These are phyloP conservation scores for Euphorbia peplus DNA, from an alignment of 345 rosid genomes.

Conservation along the genomic window DNA sequence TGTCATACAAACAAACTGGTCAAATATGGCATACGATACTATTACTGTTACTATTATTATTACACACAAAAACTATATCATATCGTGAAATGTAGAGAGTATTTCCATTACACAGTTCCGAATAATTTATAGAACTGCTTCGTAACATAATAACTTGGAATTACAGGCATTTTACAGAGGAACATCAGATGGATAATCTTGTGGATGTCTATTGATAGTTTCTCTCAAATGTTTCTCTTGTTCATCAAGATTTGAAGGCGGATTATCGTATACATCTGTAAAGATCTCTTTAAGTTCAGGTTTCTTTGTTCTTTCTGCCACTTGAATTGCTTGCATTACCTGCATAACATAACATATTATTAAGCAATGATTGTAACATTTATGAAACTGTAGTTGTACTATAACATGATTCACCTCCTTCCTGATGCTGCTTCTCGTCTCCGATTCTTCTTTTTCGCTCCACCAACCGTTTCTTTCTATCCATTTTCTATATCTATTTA, in stretches of 20 bases:
- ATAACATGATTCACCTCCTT: constrained; percentile 52
- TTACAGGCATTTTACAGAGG: constrained; percentile 35
- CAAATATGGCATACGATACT: constrained; percentile 5
- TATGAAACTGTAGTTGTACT: constrained; percentile 1
- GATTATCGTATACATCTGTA: constrained; percentile 68
- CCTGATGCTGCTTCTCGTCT: constrained; percentile 54
- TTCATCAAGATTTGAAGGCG: constrained; percentile 62
- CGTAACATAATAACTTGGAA: too few species aligned
- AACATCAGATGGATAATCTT: constrained; percentile 69
- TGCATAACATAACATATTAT: constrained; percentile 23
- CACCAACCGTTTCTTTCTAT: constrained; percentile 74
- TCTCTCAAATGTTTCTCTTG: constrained; percentile 65
- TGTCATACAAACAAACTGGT: background rate
- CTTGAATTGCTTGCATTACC: constrained; percentile 70
- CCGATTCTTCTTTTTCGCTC: constrained; percentile 52
- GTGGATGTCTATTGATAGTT: constrained; percentile 48
- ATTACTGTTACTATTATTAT: too few species aligned
- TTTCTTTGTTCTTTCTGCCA: constrained; percentile 68
- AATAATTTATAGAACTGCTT: too few species aligned
- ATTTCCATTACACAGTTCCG: background rate
- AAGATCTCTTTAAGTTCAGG: constrained; percentile 61
- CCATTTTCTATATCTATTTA: constrained; percentile 71
- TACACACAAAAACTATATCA: background rate
- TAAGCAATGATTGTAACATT: background rate
- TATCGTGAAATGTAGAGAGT: background rate